Base-by-base conservation (phyloP, 768 basidiomycete species). In the Pleurotus citrinopileatus region DNA sequence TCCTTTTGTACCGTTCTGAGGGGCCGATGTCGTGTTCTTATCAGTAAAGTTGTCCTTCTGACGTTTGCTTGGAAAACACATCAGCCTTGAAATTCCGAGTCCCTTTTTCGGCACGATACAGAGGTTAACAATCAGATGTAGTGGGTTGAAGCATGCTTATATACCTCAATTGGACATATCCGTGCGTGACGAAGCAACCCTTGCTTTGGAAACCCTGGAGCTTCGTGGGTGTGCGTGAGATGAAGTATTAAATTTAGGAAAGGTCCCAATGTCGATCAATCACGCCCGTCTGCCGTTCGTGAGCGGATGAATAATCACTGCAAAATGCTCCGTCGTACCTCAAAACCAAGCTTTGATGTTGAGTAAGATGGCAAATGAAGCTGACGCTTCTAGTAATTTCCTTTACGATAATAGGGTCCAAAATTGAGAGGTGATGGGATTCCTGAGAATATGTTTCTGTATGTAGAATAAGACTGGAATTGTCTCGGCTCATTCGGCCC, bases 11-110 rank as follows among this genome's bases (percentile, higher is more conserved):
- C 48, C 48, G 34, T 51, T 51, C 29, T 51, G 48, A 20, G 48
- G 29, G 29, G 48, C 19, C 20, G 34, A 17, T 20, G 43, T 44
- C 17, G 29, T 15, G 22, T 25, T 51, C 37, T 51, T 37, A 51
- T 51, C 48, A 51, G 48, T 34, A 26, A 51, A 51, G 23, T 51
- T 34, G 25, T 38, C 34, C 48, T 51, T 51, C 48, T 51, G 48
- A 37, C 48, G 48, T 51, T 51, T 51, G 23, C 48, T 51, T 36
- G 48, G 48, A 34, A 51, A 51, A 37, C 48, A 51, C 48, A 51
- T 51, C 29, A 22, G 29, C n/a, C 26, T 19, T 19, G 17, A 40
- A 27, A 15, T 22, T 42, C 40, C 40, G 40, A 22, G n/a, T 42
- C 9, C 40, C 40, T 17, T 17, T 12, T 42, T 26, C 20, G 43